Conservation (phyloP, 2,329 filamentous ascomycete species). For the Setomelanomma holmii region DNA sequence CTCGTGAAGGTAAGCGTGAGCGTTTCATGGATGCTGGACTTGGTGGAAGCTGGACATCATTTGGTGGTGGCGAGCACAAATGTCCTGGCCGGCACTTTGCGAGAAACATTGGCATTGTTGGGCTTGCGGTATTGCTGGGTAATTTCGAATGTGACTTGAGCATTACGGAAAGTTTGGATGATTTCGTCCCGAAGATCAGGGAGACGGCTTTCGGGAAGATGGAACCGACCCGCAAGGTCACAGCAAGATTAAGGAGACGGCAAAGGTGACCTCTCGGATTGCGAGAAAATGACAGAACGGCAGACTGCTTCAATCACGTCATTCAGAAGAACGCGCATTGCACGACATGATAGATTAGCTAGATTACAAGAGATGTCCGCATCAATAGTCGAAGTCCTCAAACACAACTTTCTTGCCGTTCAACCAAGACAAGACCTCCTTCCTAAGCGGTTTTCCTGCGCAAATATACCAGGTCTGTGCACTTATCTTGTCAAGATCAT, state of each 20-base stretch:
- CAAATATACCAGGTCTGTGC: conserved; percentile 66
- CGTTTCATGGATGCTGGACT: conserved; percentile 23
- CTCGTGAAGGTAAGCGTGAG: neutral
- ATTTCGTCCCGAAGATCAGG: neutral
- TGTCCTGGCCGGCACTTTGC: conserved; percentile 26
- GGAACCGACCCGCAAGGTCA: neutral
- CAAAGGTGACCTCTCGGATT: neutral
- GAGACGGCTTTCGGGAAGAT: neutral
- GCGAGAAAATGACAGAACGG: no score
- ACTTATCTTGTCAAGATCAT: conserved; percentile 50
- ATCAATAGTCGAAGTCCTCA: conserved; percentile 57
- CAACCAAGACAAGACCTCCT: conserved; percentile 58
- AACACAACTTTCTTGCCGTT: conserved; percentile 53
- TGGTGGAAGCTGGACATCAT: conserved; percentile 18
- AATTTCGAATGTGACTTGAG: neutral
- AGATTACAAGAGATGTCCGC: no score
- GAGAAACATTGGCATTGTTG: conserved; percentile 19
- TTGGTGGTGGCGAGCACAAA: conserved; percentile 25
- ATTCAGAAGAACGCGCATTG: neutral
- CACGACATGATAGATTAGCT: no score
- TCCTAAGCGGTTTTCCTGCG: conserved; percentile 59
- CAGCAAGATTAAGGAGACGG: neutral
- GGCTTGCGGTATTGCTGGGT: conserved; percentile 10
- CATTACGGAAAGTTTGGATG: neutral
- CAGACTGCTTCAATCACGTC: no score